Evolutionary conservation across 1,284 basidiomycete species (phyloP).

Genomic region (Afroboletus lepidellus): DNA sequence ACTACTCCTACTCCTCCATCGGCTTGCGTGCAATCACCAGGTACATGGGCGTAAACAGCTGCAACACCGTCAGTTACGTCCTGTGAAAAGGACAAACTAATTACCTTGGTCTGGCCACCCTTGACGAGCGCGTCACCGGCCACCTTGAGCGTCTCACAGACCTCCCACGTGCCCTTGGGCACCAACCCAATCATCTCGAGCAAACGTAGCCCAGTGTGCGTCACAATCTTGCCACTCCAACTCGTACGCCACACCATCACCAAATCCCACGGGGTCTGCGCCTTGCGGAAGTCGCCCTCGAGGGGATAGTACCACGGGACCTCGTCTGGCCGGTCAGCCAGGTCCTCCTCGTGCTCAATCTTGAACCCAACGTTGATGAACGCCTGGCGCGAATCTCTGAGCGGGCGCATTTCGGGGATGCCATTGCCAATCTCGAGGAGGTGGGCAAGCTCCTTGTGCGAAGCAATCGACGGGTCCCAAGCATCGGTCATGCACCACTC

Average conservation of each 20-base stretch:
- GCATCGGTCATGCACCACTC: slow-evolving; percentile 99
- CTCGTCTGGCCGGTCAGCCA: slow-evolving; percentile 81
- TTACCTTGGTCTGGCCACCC: slow-evolving; percentile 85
- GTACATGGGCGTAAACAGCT: slow-evolving; percentile 85
- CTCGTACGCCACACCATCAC: slow-evolving; percentile 89
- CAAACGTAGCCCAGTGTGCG: slow-evolving; percentile 76
- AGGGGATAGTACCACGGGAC: slow-evolving; percentile 97
- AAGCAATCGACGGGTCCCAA: slow-evolving; percentile 86
- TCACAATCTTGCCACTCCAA: slow-evolving; percentile 83
- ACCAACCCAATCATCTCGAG: slow-evolving; percentile 81
- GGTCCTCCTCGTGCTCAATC: slow-evolving; percentile 91
- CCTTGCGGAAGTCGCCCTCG: slow-evolving; percentile 89
- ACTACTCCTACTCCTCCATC: not conserved
- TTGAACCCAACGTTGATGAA: slow-evolving; percentile 85
- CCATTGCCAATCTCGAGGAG: slow-evolving; percentile 92
- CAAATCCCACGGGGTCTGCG: slow-evolving; percentile 93
- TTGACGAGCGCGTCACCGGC: slow-evolving; percentile 80
- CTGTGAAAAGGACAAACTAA: too few species aligned
- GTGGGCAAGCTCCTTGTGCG: slow-evolving; percentile 92
- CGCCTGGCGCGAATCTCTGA: slow-evolving; percentile 74
- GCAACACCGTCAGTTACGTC: too few species aligned
- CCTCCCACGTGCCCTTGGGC: slow-evolving; percentile 92
- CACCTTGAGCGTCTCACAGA: slow-evolving; percentile 86
- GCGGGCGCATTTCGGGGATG: slow-evolving; percentile 94
- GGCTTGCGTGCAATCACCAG: slow-evolving; percentile 71